Conservation (phyloP, 495 filamentous ascomycete genomes). For the Jackrogersella multiformis region DNA sequence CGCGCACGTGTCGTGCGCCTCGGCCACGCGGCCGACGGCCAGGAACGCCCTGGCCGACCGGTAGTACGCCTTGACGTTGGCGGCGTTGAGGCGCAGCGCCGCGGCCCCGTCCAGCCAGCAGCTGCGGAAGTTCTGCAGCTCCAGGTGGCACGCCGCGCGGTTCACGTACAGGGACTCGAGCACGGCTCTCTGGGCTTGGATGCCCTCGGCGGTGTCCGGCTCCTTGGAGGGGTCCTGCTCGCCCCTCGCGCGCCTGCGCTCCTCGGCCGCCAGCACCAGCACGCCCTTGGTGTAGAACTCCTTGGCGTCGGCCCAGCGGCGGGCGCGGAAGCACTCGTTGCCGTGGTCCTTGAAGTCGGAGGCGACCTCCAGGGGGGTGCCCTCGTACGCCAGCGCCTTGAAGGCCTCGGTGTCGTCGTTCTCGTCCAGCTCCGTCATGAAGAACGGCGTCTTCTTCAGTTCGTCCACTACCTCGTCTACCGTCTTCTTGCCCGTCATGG, state of each 20-base stretch:
- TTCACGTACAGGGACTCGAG: slow-evolving; percentile 85
- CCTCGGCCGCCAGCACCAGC: slow-evolving; percentile 68
- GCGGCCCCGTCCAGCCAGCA: slow-evolving; percentile 82
- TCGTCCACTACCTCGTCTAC: slow-evolving; percentile 76
- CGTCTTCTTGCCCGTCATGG: slow-evolving; percentile 67
- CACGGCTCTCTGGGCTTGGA: slow-evolving; percentile 64
- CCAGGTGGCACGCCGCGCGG: slow-evolving; percentile 84
- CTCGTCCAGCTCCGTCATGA: slow-evolving; percentile 92
- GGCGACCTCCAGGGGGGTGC: slow-evolving; percentile 81
- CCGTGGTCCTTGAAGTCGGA: slow-evolving; percentile 85
- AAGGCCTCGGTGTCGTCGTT: slow-evolving; percentile 86
- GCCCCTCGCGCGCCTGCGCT: slow-evolving; percentile 49
- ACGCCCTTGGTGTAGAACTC: slow-evolving; percentile 92
- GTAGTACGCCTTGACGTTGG: slow-evolving; percentile 89
- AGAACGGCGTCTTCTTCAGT: slow-evolving; percentile 84
- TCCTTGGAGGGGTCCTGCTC: slow-evolving; percentile 50
- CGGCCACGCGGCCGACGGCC: slow-evolving; percentile 73
- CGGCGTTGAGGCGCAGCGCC: slow-evolving; percentile 78
- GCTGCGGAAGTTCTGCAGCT: slow-evolving; percentile 77
- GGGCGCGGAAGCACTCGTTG: slow-evolving; percentile 82
- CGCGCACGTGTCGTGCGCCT: slow-evolving; percentile 78
- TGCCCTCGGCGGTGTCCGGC: slow-evolving; percentile 56
- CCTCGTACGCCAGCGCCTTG: slow-evolving; percentile 90
- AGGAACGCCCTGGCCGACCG: slow-evolving; percentile 79
- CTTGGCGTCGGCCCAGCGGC: slow-evolving; percentile 82